Base-by-base conservation (phyloP, 1,284 basidiomycete genomes). In the Pseudozyma hubeiensis region DNA sequence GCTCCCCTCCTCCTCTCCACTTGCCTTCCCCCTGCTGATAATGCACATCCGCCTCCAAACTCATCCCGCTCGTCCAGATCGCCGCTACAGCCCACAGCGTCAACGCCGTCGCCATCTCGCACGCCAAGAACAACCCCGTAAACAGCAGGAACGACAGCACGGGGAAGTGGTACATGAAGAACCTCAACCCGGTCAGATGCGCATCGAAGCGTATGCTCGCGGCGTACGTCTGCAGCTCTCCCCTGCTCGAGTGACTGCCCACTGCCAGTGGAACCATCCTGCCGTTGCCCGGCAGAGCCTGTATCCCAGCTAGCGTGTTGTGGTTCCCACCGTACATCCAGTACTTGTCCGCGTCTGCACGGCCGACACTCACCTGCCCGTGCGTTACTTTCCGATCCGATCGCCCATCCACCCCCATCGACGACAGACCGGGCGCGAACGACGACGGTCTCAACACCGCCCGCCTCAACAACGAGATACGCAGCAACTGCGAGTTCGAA, bases 161-260 rank as follows among this genome's bases (percentile, higher is more conserved):
- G 0, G 82, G 79, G 39, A 81, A 76, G 48, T 81, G 70, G 53
- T 80, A 81, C 79, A 84, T 80, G 62, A 78, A 74, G 64, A 77
- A 84, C 57, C 78, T 47, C 14, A 81, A 53, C 7, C 82, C 82
- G 1, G 75, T 73, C 10, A 84, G 58, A 37, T 77, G 78, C 16
- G 81, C 82, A 44, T 84, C 77, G 49, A 84, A 83, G 19, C 80
- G 76, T 11, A 84, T 55, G 30, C 70, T 72, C 9, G 70, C 79
- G 14, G 54, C 47, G 30, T 75, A 72, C 35, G 79, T 78, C 61
- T 84, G 81, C 48, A 84, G 53, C 63, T 78, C 80, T 35, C 80
- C 80, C 1, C 80, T 53, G 44, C 77, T 79, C 7, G 68, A 53
- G 24, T 67, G 64, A 33, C 69, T 74, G 11, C 67, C 79, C 3